Conservation (phyloP, 129 eudicot genomes). For the Dittrichia graveolens region DNA sequence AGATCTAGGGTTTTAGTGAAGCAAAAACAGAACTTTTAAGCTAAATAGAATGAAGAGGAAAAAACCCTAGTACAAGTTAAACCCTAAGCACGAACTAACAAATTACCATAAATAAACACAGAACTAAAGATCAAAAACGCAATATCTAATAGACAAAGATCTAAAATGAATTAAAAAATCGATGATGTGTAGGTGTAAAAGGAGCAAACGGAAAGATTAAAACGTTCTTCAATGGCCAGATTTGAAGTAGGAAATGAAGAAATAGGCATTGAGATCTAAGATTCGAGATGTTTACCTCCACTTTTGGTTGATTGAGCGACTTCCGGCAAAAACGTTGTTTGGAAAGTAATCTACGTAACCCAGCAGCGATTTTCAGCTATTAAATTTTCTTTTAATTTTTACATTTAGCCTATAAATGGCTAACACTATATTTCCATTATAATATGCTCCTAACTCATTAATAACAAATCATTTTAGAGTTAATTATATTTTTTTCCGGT, state of each 20-base stretch:
- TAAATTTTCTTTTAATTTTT: not conserved
- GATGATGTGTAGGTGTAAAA: conserved; percentile 17
- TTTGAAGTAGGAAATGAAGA: conserved; percentile 6
- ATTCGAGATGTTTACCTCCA: conserved; percentile 20
- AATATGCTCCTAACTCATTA: too few relatives aligned
- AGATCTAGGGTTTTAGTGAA: conserved; percentile 9
- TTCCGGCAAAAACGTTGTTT: conserved; percentile 26
- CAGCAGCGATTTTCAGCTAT: conserved; percentile 8
- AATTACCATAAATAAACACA: conserved; percentile 9
- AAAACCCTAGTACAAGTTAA: conserved; percentile 16
- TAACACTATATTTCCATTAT: too few relatives aligned
- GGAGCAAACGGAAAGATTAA: conserved; percentile 16
- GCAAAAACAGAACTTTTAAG: not conserved
- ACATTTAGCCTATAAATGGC: conserved; percentile 1
- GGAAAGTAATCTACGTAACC: conserved; percentile 19
- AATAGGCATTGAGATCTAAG: conserved; percentile 7
- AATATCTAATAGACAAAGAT: conserved; percentile 22
- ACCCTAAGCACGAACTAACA: conserved; percentile 14
- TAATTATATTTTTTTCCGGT: too few relatives aligned
- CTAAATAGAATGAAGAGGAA: not conserved
- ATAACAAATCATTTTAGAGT: too few relatives aligned
- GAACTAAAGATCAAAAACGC: conserved; percentile 7
- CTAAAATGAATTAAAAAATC: conserved; percentile 10
- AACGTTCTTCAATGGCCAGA: not conserved
- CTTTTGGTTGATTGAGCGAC: conserved; percentile 15